Evolutionary conservation across 2,329 filamentous ascomycete species (phyloP), one percentile per base, ranked within the genome.

Genomic region (Penicillium hesseltinei): DNA sequence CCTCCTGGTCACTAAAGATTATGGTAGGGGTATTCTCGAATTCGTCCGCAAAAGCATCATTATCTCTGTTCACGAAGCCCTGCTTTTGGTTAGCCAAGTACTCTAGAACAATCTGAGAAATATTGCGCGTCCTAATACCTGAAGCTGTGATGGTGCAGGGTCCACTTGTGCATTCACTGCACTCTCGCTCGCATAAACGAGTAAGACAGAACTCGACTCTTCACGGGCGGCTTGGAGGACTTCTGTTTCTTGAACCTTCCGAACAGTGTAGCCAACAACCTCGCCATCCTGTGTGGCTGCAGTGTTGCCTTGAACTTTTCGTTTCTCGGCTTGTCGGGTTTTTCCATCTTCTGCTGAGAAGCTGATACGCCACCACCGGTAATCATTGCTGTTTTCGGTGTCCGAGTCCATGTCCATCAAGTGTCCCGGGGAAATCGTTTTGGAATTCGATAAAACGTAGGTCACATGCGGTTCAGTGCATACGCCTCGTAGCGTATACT

Each of bases 141-240:
- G 70, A 51, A 80, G 69, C 48, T 72, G 64, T 23, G 66, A 54
- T 1, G 75, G 75, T 27, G 71, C 61, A 33, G 69, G 62, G 8
- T 66, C 69, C 21, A 66, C 67, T 44, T 66, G 62, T 47, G 72
- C 70, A 25, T 67, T 68, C 55, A 80, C 65, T 21, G 79, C 78
- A 54, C 72, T 72, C 23, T 82, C 78, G 63, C 79, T 84, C 21
- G 84, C 84, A 66, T 87, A 88, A 3, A 88, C 80, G 10, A 88
- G 77, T 1, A 88, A 69, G 2, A 80, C 82, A 9, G 76, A 78
- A 33, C 72, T 76, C 51, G 78, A 77, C 62, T 86, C 83, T 36
- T 79, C 76, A 25, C 75, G 77, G 52, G 81, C 80, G 61, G 83
- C 75, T 62, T 78, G 72, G 51, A 87, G 76, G 10, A 86, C 84